A percentile compares a stretch with the other conserved stretches of the same genome.
These are phyloP conservation scores for Harringtonia lauricola DNA, from an alignment of 2,329 filamentous ascomycete genomes.

Conservation along the genomic window DNA sequence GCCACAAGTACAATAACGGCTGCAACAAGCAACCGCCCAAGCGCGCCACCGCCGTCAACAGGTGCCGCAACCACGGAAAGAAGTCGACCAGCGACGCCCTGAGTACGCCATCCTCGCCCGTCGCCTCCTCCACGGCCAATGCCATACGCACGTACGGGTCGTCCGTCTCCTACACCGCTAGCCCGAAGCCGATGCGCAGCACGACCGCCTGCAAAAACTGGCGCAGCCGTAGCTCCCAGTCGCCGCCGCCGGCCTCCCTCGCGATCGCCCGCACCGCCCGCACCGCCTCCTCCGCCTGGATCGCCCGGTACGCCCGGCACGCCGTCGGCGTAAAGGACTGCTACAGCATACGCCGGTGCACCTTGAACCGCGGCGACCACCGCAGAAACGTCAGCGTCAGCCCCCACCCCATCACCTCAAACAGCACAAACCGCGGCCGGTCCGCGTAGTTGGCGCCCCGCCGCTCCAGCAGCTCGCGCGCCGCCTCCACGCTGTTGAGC, in stretches of 20 bases:
- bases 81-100: slow-evolving; percentile 11
- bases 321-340: slow-evolving; percentile 24
- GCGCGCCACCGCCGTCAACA: slow-evolving; percentile 10
- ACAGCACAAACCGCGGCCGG: slow-evolving; percentile 26
- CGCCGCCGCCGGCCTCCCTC: slow-evolving; percentile 16
- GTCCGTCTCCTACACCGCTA: slow-evolving; percentile 22
- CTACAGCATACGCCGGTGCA: slow-evolving; percentile 27
- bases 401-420: slow-evolving; percentile 29
- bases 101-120: slow-evolving; percentile 9
- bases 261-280: slow-evolving; percentile 20
- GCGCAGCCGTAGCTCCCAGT: slow-evolving; percentile 25
- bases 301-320: slow-evolving; percentile 10
- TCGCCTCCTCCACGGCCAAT: slow-evolving; percentile 9
- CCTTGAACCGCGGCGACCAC: slow-evolving; percentile 26
- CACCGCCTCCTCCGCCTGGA: slow-evolving; percentile 19
- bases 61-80: slow-evolving; percentile 6
- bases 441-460: slow-evolving; percentile 26
- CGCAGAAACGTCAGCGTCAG: slow-evolving; percentile 29
- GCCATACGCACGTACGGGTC: slow-evolving; percentile 30
- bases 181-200: slow-evolving; percentile 31
- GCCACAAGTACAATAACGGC: not conserved
- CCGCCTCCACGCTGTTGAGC: slow-evolving; percentile 24
- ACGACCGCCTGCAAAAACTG: slow-evolving; percentile 30
- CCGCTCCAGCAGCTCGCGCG: slow-evolving; percentile 26
- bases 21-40: slow-evolving; percentile 7